Evolutionary conservation across 2,329 filamentous ascomycete genomes (phyloP).

Genomic region (Colletotrichum shisoi): DNA sequence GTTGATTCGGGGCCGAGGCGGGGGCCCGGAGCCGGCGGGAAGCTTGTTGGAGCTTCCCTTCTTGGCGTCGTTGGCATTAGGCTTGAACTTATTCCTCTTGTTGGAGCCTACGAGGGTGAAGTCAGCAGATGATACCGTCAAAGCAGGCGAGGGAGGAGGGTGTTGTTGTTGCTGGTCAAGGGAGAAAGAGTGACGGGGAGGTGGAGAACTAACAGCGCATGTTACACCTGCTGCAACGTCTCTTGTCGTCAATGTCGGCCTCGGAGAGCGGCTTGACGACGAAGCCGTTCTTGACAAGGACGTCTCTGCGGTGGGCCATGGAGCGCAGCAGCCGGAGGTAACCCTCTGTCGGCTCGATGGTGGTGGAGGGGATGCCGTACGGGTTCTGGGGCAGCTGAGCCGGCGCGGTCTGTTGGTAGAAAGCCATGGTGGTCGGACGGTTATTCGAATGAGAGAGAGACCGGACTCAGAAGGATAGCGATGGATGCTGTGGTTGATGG

Average conservation of each 20-base stretch:
- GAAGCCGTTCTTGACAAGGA: conserved; percentile 44
- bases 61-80: conserved; percentile 1
- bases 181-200: neutral
- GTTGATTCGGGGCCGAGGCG: conserved; percentile 13
- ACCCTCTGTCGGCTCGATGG: conserved; percentile 40
- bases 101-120: conserved; percentile 23
- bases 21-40: neutral
- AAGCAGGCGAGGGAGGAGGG: too few relatives aligned
- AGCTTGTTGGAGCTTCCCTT: conserved; percentile 10
- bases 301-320: conserved; percentile 39
- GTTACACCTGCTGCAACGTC: conserved; percentile 45
- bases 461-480: too few relatives aligned
- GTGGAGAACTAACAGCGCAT: conserved; percentile 35
- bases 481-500: neutral
- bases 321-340: conserved; percentile 40
- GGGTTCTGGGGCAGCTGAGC: conserved; percentile 13
- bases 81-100: conserved; percentile 29
- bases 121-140: neutral
- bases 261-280: conserved; percentile 42
- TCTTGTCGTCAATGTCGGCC: conserved; percentile 46
- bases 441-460: neutral
- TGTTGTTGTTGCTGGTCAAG: too few relatives aligned
- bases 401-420: neutral
- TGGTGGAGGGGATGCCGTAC: conserved; percentile 19
- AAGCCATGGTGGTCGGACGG: conserved; percentile 10